Evolutionary conservation across 2,329 filamentous ascomycete genomes (phyloP).

Genomic region (Epichloe elymi): DNA sequence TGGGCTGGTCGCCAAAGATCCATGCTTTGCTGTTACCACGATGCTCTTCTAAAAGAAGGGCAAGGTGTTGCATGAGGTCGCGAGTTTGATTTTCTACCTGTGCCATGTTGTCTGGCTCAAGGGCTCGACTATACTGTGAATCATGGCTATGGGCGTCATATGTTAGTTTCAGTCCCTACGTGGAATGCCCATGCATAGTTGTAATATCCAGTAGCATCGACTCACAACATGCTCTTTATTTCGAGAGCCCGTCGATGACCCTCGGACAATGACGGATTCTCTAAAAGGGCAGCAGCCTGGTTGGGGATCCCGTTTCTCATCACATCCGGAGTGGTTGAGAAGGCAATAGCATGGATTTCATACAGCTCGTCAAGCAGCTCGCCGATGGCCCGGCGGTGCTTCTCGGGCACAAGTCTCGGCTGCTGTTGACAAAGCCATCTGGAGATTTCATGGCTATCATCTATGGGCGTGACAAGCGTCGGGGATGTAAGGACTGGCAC

Average conservation of each 20-base stretch:
- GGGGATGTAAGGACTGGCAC: conserved; percentile 17
- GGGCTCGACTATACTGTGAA: conserved; percentile 10
- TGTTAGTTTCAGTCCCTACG: background rate
- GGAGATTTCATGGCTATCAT: conserved; percentile 16
- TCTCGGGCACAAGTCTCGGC: conserved; percentile 14
- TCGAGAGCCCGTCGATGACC: conserved; percentile 17
- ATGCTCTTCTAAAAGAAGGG: conserved; percentile 7
- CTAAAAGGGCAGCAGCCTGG: conserved; percentile 16
- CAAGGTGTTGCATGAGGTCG: conserved; percentile 13
- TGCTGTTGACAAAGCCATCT: conserved; percentile 17
- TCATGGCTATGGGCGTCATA: conserved; percentile 13
- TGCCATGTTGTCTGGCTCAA: conserved; percentile 14
- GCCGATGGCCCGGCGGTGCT: conserved; percentile 12
- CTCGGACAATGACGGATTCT: conserved; percentile 13
- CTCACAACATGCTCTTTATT: conserved; percentile 19
- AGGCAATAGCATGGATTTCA: conserved; percentile 13
- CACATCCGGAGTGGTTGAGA: conserved; percentile 13
- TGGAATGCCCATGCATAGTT: no score
- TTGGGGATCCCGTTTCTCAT: conserved; percentile 16
- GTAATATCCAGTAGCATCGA: background rate
- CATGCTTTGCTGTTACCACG: conserved; percentile 9
- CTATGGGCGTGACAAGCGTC: conserved; percentile 10
- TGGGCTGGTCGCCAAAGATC: conserved; percentile 17
- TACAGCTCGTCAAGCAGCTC: conserved; percentile 15
- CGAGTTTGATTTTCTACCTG: conserved; percentile 12